phyloP scores from a whole-genome alignment of 2,329 filamentous ascomycete genomes.

The Thyridium curvatum region DNA sequence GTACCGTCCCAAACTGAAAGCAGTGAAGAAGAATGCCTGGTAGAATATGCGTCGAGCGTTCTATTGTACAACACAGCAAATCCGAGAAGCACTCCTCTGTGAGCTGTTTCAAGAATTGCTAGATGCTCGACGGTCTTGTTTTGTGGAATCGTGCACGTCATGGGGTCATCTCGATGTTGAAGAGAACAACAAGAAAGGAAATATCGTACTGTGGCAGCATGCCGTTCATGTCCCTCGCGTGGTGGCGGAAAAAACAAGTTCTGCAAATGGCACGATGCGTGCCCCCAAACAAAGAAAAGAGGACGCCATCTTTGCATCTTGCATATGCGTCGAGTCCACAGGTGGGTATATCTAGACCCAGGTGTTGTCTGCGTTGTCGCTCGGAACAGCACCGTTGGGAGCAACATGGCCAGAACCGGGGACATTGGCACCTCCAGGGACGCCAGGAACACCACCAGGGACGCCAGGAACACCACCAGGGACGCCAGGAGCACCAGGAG shows the following conservation, averaged over 20 bases:
- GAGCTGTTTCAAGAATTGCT: conserved; percentile 6
- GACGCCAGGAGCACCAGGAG: conserved; percentile 5
- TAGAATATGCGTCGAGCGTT: conserved; percentile 13
- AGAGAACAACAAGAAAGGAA: conserved; percentile 10
- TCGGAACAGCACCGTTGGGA: conserved; percentile 5
- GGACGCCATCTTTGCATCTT: neutral
- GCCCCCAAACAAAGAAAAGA: conserved; percentile 3
- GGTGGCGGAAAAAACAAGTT: neutral
- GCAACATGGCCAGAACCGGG: no score
- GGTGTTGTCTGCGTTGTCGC: conserved; percentile 17
- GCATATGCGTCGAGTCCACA: conserved; percentile 4
- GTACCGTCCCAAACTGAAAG: no score
- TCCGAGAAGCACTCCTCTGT: conserved; percentile 6
- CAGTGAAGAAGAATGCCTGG: no score
- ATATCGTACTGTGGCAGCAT: neutral
- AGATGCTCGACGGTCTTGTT: conserved; percentile 12
- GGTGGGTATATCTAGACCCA: conserved; percentile 11
- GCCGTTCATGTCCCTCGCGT: conserved; percentile 5
- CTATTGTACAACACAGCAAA: conserved; percentile 20
- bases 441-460: conserved; percentile 8
- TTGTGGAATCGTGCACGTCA: conserved; percentile 2
- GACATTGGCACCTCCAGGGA: conserved; percentile 9
- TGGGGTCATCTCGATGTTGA: neutral
- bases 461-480: conserved; percentile 9
- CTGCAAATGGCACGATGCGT: no score